phyloP scores from a whole-genome alignment of 192 early-diverging fungal genomes.

The Podila horticola region DNA sequence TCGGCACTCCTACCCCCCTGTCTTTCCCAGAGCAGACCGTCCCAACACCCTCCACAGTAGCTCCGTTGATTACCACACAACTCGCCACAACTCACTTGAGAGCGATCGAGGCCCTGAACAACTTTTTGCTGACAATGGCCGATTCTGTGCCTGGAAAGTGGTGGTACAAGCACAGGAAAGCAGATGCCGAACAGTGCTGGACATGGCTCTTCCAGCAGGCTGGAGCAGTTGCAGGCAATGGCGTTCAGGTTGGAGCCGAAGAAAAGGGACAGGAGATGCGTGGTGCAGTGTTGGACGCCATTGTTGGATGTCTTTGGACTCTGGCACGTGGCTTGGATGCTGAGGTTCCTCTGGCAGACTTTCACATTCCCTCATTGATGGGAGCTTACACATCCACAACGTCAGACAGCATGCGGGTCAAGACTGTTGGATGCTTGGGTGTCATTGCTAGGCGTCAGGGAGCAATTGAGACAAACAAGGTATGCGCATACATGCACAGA shows the following conservation, averaged over 20 bases:
- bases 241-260: constrained; percentile 58
- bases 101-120: constrained; percentile 78
- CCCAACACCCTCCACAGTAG: constrained; percentile 36
- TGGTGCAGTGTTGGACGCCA: constrained; percentile 68
- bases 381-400: constrained; percentile 54
- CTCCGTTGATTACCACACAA: constrained; percentile 56
- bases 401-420: constrained; percentile 66
- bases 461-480: constrained; percentile 73
- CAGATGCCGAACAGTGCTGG: constrained; percentile 65
- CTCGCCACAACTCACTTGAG: constrained; percentile 71
- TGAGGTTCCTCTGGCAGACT: constrained; percentile 57
- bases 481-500: constrained; percentile 15
- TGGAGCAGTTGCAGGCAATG: constrained; percentile 59
- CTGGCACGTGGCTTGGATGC: constrained; percentile 73
- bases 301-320: constrained; percentile 82
- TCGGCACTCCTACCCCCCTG: constrained; percentile 58
- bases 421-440: constrained; percentile 79
- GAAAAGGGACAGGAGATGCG: constrained; percentile 63
- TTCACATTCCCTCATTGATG: constrained; percentile 55
- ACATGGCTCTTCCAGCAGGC: constrained; percentile 68
- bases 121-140: constrained; percentile 78
- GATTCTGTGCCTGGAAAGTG: constrained; percentile 66
- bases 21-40: constrained; percentile 58
- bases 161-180: constrained; percentile 68
- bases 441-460: constrained; percentile 78